phyloP scores from a whole-genome alignment of 768 basidiomycete species.

The Tylopilus plumbeoviolaceoides region DNA sequence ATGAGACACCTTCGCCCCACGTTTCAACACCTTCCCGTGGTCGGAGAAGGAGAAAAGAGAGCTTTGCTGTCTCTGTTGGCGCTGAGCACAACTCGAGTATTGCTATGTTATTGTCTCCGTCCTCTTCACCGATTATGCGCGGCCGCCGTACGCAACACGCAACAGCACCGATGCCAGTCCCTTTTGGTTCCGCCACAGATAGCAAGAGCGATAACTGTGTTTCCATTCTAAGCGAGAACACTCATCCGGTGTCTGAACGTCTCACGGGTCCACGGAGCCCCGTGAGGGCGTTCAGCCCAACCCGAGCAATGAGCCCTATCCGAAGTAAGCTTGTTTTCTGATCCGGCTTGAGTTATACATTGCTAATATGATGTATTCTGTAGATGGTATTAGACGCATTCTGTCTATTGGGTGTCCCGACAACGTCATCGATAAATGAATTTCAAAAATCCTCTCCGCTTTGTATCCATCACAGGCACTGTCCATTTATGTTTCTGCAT shows the following conservation, averaged over 20 bases:
- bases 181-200: not conserved
- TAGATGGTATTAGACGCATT: slow-evolving; percentile 29
- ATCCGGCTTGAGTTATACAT: not conserved
- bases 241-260: not conserved
- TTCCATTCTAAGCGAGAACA: not conserved
- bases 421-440: slow-evolving; percentile 10
- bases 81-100: slow-evolving; percentile 9
- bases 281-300: slow-evolving; percentile 29
- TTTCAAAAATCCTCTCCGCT: not conserved
- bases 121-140: slow-evolving; percentile 12
- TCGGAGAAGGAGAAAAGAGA: slow-evolving; percentile 14
- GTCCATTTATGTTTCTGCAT: not conserved
- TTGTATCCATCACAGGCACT: not conserved
- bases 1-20: not conserved
- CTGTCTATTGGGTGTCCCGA: slow-evolving; percentile 18
- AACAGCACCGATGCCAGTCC: slow-evolving; percentile 1
- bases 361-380: not conserved
- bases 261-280: slow-evolving; percentile 11
- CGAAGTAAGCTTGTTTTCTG: slow-evolving; percentile 11
- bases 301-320: slow-evolving; percentile 28
- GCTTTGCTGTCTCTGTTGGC: not conserved
- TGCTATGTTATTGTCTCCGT: slow-evolving; percentile 26
- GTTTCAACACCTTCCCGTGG: slow-evolving; percentile 12
- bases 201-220: not conserved
- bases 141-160: slow-evolving; percentile 1